These are phyloP conservation scores for Diplotaxis tenuifolia DNA, from an alignment of 345 rosid species.

Conservation along the genomic window DNA sequence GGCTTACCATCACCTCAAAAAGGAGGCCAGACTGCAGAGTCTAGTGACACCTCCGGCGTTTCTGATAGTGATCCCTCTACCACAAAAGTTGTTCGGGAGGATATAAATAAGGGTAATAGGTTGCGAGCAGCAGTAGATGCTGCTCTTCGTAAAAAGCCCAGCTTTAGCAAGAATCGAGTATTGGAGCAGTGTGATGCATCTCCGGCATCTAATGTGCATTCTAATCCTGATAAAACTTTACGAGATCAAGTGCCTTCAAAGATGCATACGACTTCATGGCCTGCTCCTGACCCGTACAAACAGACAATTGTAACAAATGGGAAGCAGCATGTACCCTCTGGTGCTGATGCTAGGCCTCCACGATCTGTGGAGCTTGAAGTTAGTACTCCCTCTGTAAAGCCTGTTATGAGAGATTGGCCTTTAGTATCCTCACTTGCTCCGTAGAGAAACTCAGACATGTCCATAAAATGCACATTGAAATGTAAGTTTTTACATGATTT, in stretches of 20 bases:
- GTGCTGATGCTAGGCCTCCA: constrained; percentile 35
- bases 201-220: constrained; percentile 43
- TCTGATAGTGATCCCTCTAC: constrained; percentile 50
- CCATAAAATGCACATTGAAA: not conserved
- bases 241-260: constrained; percentile 51
- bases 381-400: constrained; percentile 36
- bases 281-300: constrained; percentile 42
- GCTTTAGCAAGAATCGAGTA: constrained; percentile 56
- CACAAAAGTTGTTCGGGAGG: constrained; percentile 51
- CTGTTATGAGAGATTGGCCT: constrained; percentile 33
- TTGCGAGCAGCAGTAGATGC: constrained; percentile 82
- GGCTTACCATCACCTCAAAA: constrained; percentile 46
- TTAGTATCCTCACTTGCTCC: constrained; percentile 37
- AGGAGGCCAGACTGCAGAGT: constrained; percentile 58
- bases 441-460: constrained; percentile 38
- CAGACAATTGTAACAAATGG: constrained; percentile 38
- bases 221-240: constrained; percentile 41
- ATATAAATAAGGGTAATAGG: constrained; percentile 51
- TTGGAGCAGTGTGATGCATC: constrained; percentile 50
- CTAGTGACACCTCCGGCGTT: constrained; percentile 38
- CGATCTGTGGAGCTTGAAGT: constrained; percentile 39
- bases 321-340: constrained; percentile 42
- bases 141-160: constrained; percentile 73
- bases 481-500: constrained; percentile 27
- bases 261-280: constrained; percentile 39